phyloP scores from a whole-genome alignment of 305 asterid species.

The Fraxinus nigra region DNA sequence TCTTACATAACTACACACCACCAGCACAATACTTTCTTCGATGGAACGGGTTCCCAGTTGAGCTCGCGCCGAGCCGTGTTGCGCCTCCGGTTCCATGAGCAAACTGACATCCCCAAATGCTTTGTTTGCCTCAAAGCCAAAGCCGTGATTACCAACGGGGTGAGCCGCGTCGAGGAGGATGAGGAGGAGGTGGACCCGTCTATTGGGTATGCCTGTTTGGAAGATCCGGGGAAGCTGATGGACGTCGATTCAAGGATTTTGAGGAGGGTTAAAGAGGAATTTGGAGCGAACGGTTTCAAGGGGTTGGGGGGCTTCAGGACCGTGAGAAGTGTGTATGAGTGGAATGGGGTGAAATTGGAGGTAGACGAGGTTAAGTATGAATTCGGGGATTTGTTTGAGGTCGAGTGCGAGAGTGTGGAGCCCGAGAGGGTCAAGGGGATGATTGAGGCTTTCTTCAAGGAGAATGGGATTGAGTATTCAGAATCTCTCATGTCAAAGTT shows the following conservation, averaged over 20 bases:
- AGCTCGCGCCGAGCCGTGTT: slow-evolving; percentile 64
- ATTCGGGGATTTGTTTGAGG: slow-evolving; percentile 80
- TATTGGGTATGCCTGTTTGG: slow-evolving; percentile 52
- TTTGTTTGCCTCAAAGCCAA: slow-evolving; percentile 74
- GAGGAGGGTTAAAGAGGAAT: slow-evolving; percentile 70
- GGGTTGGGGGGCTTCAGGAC: slow-evolving; percentile 81
- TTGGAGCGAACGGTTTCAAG: slow-evolving; percentile 56
- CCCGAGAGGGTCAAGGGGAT: slow-evolving; percentile 72
- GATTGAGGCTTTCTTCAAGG: slow-evolving; percentile 65
- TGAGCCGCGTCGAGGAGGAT: slow-evolving; percentile 83
- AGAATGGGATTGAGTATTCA: slow-evolving; percentile 58
- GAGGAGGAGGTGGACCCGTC: slow-evolving; percentile 73
- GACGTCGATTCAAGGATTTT: slow-evolving; percentile 60
- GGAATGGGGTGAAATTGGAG: slow-evolving; percentile 79
- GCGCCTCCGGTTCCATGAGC: slow-evolving; percentile 85
- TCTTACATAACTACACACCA: slow-evolving; percentile 57
- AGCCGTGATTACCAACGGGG: slow-evolving; percentile 67
- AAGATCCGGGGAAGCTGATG: slow-evolving; percentile 42
- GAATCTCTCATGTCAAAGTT: slow-evolving; percentile 75
- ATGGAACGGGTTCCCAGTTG: slow-evolving; percentile 64
- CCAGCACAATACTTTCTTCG: slow-evolving; percentile 83
- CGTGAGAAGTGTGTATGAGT: slow-evolving; percentile 71
- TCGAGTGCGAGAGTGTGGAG: slow-evolving; percentile 83
- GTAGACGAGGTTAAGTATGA: slow-evolving; percentile 79
- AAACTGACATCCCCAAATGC: slow-evolving; percentile 54